phyloP scores from a whole-genome alignment of 202 grass and related monocot genomes.

The Setaria italica region DNA sequence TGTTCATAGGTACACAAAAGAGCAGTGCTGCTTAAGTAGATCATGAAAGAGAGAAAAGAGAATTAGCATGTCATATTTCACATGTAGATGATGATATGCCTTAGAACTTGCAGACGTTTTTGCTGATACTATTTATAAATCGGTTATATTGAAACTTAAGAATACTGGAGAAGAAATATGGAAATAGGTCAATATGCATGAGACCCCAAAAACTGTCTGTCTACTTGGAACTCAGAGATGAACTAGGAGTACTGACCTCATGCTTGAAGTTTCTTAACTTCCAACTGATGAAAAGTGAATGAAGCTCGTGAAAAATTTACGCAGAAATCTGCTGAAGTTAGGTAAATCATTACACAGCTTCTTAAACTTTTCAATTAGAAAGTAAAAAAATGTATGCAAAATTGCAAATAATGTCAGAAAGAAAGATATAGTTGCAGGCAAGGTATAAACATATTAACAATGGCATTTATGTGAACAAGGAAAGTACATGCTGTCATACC shows the following conservation, averaged over 20 bases:
- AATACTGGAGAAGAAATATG: constrained; percentile 2
- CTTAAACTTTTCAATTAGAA: constrained; percentile 28
- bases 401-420: not conserved
- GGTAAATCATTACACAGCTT: constrained; percentile 20
- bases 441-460: not conserved
- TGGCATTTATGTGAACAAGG: not conserved
- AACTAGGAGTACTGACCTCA: constrained; percentile 60
- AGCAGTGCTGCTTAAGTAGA: not conserved
- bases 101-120: constrained; percentile 5
- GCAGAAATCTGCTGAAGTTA: constrained; percentile 28
- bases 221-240: not conserved
- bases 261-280: constrained; percentile 38
- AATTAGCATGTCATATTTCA: not conserved
- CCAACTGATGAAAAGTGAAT: constrained; percentile 15
- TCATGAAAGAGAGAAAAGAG: not conserved
- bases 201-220: not conserved
- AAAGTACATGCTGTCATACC: not conserved
- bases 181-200: constrained; percentile 10
- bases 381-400: not conserved
- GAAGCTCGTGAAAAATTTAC: constrained; percentile 14
- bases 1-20: not conserved
- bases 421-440: not conserved
- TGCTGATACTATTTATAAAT: constrained; percentile 17
- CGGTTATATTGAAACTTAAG: constrained; percentile 1
- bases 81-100: constrained; percentile 1